Conservation (phyloP, 2,329 filamentous ascomycete genomes). For the Alternaria postmessia region DNA sequence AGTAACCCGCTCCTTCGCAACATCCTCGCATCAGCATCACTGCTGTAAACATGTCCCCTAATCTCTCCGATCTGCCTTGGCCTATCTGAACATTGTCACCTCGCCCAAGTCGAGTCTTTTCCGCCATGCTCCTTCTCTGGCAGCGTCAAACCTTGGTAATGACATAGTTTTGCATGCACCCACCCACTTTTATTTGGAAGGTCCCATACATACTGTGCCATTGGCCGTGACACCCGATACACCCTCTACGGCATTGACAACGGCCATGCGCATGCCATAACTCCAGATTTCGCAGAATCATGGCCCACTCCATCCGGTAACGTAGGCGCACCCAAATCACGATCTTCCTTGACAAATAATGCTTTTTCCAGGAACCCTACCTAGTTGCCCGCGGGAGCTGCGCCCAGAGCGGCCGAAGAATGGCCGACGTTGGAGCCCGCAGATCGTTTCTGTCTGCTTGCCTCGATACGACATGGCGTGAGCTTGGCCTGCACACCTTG, state of each 20-base stretch:
- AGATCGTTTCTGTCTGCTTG: conserved; percentile 28
- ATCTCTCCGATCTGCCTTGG: neutral
- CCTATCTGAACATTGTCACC: neutral
- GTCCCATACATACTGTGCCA: conserved; percentile 5
- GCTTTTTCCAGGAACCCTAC: conserved; percentile 14
- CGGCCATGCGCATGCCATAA: conserved; percentile 3
- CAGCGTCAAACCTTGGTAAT: conserved; percentile 12
- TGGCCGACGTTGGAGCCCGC: conserved; percentile 34
- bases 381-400: conserved; percentile 10
- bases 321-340: conserved; percentile 15
- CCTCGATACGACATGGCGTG: conserved; percentile 28
- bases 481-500: conserved; percentile 11
- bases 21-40: neutral
- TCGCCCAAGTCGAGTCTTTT: neutral
- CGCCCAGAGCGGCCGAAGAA: conserved; percentile 40
- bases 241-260: conserved; percentile 3
- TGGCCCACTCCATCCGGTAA: neutral
- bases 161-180: conserved; percentile 18
- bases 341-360: conserved; percentile 25
- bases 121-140: neutral
- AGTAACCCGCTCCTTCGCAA: conserved; percentile 10
- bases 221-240: conserved; percentile 11
- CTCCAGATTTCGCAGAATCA: conserved; percentile 2
- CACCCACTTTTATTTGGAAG: conserved; percentile 14
- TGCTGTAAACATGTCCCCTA: conserved; percentile 3